Percentiles rank a stretch among this genome's conserved stretches.
Conservation (phyloP, 805 yeast species). For the Kodamaea kakaduensis region DNA sequence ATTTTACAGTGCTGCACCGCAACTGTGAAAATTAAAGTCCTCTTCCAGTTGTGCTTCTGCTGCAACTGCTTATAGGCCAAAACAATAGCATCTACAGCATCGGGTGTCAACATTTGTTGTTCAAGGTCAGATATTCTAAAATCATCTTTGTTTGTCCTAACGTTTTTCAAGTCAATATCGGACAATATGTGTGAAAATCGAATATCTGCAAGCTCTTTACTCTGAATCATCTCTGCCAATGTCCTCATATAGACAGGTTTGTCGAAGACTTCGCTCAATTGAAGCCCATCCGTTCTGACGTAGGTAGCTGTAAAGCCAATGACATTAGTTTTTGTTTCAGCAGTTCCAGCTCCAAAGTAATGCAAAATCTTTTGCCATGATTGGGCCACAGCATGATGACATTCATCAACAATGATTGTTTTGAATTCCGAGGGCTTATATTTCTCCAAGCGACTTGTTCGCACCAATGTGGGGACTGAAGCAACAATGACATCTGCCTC, state of each 20-base stretch:
- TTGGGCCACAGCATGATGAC: conserved; percentile 82
- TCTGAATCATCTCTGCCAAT: conserved; percentile 60
- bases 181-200: conserved; percentile 56
- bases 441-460: conserved; percentile 42
- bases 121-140: conserved; percentile 52
- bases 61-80: conserved; percentile 44
- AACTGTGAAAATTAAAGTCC: conserved; percentile 76
- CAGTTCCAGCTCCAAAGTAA: conserved; percentile 50
- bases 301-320: conserved; percentile 90
- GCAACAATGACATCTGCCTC: conserved; percentile 68
- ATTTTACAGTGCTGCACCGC: conserved; percentile 62
- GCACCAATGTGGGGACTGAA: conserved; percentile 63
- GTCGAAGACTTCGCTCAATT: conserved; percentile 60
- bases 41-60: conserved; percentile 39
- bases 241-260: conserved; percentile 68
- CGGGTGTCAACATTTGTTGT: conserved; percentile 48
- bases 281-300: conserved; percentile 66
- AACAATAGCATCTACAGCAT: conserved; percentile 54
- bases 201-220: conserved; percentile 68
- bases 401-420: conserved; percentile 81
- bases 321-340: conserved; percentile 47
- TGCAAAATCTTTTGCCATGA: conserved; percentile 57
- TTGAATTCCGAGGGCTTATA: conserved; percentile 62
- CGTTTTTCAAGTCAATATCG: conserved; percentile 41
- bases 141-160: conserved; percentile 41